These are phyloP conservation scores for Tetrapisispora nanseiensis DNA, from an alignment of 805 yeast genomes.

Conservation along the genomic window DNA sequence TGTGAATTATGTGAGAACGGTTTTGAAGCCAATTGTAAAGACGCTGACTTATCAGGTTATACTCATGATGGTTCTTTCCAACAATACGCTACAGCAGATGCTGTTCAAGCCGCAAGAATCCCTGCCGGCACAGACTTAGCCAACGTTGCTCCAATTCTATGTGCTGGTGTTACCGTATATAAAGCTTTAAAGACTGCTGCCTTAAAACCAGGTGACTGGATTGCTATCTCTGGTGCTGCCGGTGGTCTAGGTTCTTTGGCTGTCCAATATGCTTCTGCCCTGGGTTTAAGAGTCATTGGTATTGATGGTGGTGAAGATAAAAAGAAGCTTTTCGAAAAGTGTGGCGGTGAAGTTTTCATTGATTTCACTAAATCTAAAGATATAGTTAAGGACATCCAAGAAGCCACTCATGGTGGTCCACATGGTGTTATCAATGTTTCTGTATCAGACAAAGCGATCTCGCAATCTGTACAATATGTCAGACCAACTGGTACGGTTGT, in stretches of 20 bases:
- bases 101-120: slow-evolving; percentile 73
- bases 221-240: slow-evolving; percentile 50
- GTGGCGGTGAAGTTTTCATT: slow-evolving; percentile 47
- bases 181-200: slow-evolving; percentile 47
- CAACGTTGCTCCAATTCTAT: slow-evolving; percentile 51
- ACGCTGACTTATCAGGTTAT: slow-evolving; percentile 46
- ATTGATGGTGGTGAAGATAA: slow-evolving; percentile 50
- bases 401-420: slow-evolving; percentile 58
- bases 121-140: slow-evolving; percentile 68
- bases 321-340: slow-evolving; percentile 33
- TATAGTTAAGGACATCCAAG: slow-evolving; percentile 41
- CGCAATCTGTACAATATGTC: slow-evolving; percentile 45
- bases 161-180: slow-evolving; percentile 57
- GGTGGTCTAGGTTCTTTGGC: slow-evolving; percentile 57
- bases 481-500: slow-evolving; percentile 63
- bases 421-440: slow-evolving; percentile 65
- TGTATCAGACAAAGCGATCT: slow-evolving; percentile 55
- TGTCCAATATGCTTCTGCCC: slow-evolving; percentile 47
- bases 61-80: slow-evolving; percentile 71
- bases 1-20: slow-evolving; percentile 50
- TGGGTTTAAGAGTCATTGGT: slow-evolving; percentile 48
- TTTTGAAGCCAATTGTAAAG: slow-evolving; percentile 42
- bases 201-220: slow-evolving; percentile 46
- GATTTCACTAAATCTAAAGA: slow-evolving; percentile 46
- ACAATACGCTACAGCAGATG: slow-evolving; percentile 81